A percentile compares a stretch with the other conserved stretches of the same genome.
Conservation (phyloP, 176 grass and related monocot genomes). For the Triticum urartu region DNA sequence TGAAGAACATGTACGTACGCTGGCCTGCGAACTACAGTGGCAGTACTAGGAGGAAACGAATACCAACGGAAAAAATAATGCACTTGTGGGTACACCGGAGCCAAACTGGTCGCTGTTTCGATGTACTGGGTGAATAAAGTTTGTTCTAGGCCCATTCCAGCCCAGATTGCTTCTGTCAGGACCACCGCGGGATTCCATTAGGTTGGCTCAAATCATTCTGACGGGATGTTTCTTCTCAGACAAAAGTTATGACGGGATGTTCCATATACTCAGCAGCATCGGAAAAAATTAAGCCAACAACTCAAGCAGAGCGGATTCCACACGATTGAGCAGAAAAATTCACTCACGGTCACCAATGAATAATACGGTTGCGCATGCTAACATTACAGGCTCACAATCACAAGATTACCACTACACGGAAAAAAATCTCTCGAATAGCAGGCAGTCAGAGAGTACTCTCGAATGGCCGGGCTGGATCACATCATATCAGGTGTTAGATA, state of each 20-base stretch:
- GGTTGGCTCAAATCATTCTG: neutral
- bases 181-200: neutral
- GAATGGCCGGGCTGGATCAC: conserved; percentile 15
- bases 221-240: neutral
- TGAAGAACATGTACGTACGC: neutral
- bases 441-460: neutral
- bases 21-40: neutral
- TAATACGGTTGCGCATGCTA: conserved; percentile 6
- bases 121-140: neutral
- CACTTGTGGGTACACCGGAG: neutral
- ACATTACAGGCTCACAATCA: conserved; percentile 25
- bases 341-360: neutral
- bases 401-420: neutral
- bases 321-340: neutral
- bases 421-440: neutral
- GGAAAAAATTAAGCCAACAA: neutral
- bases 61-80: neutral
- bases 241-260: neutral
- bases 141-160: neutral
- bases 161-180: neutral
- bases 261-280: neutral
- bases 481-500: conserved; percentile 34
- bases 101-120: neutral
- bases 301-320: neutral
- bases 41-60: neutral